phyloP scores from a whole-genome alignment of 225 moss, liverwort and hornwort species.

The Bryum argenteum region DNA sequence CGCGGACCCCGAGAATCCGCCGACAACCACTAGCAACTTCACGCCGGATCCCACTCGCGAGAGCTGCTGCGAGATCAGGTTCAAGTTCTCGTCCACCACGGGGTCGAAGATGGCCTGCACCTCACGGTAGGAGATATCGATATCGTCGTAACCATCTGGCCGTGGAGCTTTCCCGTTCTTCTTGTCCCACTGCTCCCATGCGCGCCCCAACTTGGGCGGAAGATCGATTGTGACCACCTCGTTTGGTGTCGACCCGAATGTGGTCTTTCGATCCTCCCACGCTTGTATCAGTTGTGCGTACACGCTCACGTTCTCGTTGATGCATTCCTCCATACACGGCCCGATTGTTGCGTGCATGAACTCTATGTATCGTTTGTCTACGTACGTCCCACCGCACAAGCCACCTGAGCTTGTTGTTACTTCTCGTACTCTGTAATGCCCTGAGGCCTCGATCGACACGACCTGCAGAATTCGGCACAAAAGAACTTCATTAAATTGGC shows the following conservation, averaged over 20 bases:
- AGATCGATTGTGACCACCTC: slow-evolving; percentile 22
- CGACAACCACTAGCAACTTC: slow-evolving; percentile 53
- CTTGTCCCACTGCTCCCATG: slow-evolving; percentile 45
- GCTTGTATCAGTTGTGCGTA: slow-evolving; percentile 25
- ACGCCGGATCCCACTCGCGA: background rate
- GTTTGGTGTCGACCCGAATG: slow-evolving; percentile 35
- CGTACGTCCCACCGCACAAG: slow-evolving; percentile 56
- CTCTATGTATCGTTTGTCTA: slow-evolving; percentile 46
- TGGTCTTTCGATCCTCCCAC: slow-evolving; percentile 43
- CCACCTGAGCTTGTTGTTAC: slow-evolving; percentile 56
- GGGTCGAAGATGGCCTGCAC: slow-evolving; percentile 57
- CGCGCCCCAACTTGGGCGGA: slow-evolving; percentile 28
- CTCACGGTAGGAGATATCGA: slow-evolving; percentile 42
- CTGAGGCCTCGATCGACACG: slow-evolving; percentile 1
- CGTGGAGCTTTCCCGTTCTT: background rate
- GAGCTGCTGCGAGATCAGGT: slow-evolving; percentile 44
- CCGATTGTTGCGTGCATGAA: slow-evolving; percentile 46
- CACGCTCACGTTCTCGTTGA: slow-evolving; percentile 19
- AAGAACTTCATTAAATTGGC: too few relatives aligned
- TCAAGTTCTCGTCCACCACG: slow-evolving; percentile 35
- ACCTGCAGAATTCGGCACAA: slow-evolving; percentile 20
- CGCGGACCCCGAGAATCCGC: slow-evolving; percentile 66
- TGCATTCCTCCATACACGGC: slow-evolving; percentile 42
- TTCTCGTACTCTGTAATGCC: slow-evolving; percentile 47
- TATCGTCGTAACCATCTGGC: slow-evolving; percentile 41